Conservation (phyloP, 2,329 filamentous ascomycete genomes). For the Simplicillium aogashimaense region DNA sequence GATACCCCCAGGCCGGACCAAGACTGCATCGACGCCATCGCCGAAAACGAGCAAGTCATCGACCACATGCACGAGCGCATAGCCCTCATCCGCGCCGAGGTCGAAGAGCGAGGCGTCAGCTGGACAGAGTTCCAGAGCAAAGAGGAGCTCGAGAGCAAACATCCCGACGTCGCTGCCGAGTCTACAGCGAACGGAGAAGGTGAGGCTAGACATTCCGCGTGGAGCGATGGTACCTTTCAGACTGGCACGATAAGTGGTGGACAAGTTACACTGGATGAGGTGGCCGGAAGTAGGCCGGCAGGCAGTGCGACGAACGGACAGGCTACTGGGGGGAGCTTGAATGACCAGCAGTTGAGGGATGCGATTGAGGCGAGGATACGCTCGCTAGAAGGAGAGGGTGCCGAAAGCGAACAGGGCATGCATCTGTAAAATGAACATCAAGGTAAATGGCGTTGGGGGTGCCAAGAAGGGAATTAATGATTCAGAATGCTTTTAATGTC, state of each 20-base stretch:
- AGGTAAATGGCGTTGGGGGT: slow-evolving; percentile 7
- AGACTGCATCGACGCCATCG: slow-evolving; percentile 65
- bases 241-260: slow-evolving; percentile 46
- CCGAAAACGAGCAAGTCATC: slow-evolving; percentile 62
- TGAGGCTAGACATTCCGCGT: slow-evolving; percentile 29
- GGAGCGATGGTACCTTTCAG: slow-evolving; percentile 55
- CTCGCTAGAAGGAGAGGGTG: slow-evolving; percentile 26
- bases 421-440: slow-evolving; percentile 39
- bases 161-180: slow-evolving; percentile 9
- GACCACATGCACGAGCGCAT: slow-evolving; percentile 58
- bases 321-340: slow-evolving; percentile 34
- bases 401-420: slow-evolving; percentile 40
- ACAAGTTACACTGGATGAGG: slow-evolving; percentile 33
- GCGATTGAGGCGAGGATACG: slow-evolving; percentile 46
- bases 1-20: slow-evolving; percentile 37
- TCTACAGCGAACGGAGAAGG: slow-evolving; percentile 5
- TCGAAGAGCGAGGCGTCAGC: slow-evolving; percentile 44
- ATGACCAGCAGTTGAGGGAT: slow-evolving; percentile 48
- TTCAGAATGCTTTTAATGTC: background rate
- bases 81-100: slow-evolving; percentile 52
- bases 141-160: slow-evolving; percentile 28
- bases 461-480: slow-evolving; percentile 1
- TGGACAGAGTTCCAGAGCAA: slow-evolving; percentile 47
- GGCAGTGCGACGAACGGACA: background rate
- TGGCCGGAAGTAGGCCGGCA: slow-evolving; percentile 4